phyloP scores from a whole-genome alignment of 345 rosid genomes.

The Eutrema japonicum region DNA sequence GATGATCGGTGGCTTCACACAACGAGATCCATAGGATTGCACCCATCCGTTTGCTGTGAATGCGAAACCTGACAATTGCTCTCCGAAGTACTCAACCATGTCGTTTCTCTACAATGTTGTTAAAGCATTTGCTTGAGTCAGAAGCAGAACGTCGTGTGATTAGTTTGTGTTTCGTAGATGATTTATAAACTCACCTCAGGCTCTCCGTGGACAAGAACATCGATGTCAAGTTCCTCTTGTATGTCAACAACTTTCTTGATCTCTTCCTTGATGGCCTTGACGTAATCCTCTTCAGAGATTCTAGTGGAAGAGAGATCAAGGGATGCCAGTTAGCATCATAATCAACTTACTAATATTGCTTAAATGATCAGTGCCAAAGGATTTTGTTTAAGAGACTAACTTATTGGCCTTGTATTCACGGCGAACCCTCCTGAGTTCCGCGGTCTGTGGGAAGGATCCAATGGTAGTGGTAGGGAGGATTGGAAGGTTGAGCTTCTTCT shows the following conservation, averaged over 20 bases:
- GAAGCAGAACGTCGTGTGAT: conserved; percentile 14
- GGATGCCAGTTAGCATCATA: conserved; percentile 17
- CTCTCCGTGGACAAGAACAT: conserved; percentile 98
- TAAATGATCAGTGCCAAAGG: neutral
- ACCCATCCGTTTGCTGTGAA: conserved; percentile 98
- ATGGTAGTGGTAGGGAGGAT: conserved; percentile 95
- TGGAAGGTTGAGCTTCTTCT: conserved; percentile 95
- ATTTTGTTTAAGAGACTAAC: conserved; percentile 33
- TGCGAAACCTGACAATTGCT: conserved; percentile 92
- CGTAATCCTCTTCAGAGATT: conserved; percentile 93
- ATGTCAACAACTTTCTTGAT: conserved; percentile 87
- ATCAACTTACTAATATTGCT: neutral
- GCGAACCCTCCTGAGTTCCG: conserved; percentile 95
- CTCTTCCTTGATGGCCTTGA: conserved; percentile 89
- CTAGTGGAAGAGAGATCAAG: conserved; percentile 44
- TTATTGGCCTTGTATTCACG: conserved; percentile 98
- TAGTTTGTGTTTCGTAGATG: neutral
- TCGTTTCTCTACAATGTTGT: conserved; percentile 76
- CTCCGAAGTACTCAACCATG: conserved; percentile 99
- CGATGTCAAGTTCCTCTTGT: conserved; percentile 93
- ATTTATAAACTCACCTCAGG: conserved; percentile 69
- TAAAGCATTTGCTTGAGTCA: conserved; percentile 17
- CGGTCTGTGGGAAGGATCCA: conserved; percentile 96
- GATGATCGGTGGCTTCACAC: conserved; percentile 98
- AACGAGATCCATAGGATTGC: conserved; percentile 96